Evolutionary conservation across 352 stramenopile species (phyloP).

Genomic region (Pythium aquatile): DNA sequence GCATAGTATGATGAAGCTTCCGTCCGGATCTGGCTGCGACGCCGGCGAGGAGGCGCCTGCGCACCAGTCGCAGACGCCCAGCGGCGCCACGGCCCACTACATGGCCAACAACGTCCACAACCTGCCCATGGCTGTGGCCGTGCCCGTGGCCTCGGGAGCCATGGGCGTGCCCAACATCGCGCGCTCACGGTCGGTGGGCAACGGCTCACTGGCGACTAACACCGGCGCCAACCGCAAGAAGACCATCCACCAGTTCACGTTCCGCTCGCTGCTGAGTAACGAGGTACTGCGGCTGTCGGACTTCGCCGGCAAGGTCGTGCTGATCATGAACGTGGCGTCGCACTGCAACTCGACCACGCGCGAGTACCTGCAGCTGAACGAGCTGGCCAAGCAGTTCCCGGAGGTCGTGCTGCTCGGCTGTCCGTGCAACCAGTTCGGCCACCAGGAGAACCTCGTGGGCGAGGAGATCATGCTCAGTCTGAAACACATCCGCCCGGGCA

Average conservation of each 20-base stretch:
- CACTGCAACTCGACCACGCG: conserved; percentile 81
- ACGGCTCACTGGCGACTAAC: conserved; percentile 10
- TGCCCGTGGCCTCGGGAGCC: conserved; percentile 30
- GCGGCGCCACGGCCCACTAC: conserved; percentile 20
- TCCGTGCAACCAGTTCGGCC: conserved; percentile 80
- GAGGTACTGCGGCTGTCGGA: conserved; percentile 67
- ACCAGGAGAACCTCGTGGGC: conserved; percentile 80
- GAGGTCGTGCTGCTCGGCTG: conserved; percentile 72
- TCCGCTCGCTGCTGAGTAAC: conserved; percentile 59
- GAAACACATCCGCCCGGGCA: conserved; percentile 68
- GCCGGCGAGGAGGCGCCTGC: conserved; percentile 22
- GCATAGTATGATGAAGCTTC: conserved; percentile 36
- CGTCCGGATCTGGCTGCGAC: conserved; percentile 34
- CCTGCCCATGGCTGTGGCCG: conserved; percentile 55
- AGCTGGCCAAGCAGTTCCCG: conserved; percentile 56
- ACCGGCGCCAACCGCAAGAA: conserved; percentile 37
- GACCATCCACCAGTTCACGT: conserved; percentile 74
- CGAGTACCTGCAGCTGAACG: conserved; percentile 71
- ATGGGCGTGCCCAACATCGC: conserved; percentile 5
- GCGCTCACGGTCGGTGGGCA: conserved; percentile 32
- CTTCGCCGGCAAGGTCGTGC: conserved; percentile 57
- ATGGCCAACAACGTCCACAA: conserved; percentile 45
- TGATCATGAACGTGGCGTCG: conserved; percentile 80
- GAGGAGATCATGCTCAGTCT: conserved; percentile 78
- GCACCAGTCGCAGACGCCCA: conserved; percentile 7